Evolutionary conservation across 2,329 filamentous ascomycete species (phyloP).

Genomic region (Diaporthe sp.): DNA sequence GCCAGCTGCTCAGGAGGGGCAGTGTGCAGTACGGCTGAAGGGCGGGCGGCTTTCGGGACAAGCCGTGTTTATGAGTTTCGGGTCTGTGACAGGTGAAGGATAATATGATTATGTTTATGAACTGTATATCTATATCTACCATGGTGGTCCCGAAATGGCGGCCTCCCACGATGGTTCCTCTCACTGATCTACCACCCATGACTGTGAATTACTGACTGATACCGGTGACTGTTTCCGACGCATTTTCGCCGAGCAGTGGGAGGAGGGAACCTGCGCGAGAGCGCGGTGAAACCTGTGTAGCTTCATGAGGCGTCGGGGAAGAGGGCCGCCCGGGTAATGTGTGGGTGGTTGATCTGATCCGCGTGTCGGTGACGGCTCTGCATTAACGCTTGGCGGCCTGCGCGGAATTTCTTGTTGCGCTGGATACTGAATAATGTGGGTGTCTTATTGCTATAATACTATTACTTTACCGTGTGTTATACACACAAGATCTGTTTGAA

Average conservation of each 20-base stretch:
- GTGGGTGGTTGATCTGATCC: not conserved
- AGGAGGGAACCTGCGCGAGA: conserved; percentile 40
- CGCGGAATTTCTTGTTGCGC: not conserved
- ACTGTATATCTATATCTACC: not conserved
- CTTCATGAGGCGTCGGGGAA: conserved; percentile 16
- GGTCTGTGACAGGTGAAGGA: not conserved
- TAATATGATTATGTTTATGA: not conserved
- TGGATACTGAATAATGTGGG: not conserved
- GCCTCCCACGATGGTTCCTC: not conserved
- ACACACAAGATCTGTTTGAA: conserved; percentile 4
- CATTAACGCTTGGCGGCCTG: not conserved
- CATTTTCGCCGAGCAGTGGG: not conserved
- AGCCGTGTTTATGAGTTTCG: not conserved
- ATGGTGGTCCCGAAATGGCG: not conserved
- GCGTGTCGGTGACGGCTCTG: not conserved
- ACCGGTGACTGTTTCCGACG: not conserved
- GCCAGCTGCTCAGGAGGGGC: conserved; percentile 60
- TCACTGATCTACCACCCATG: no score
- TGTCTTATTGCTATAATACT: not conserved
- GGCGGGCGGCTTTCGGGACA: conserved; percentile 18
- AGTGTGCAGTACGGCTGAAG: conserved; percentile 59
- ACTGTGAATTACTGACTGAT: not conserved
- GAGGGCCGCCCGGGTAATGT: not conserved
- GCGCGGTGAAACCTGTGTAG: conserved; percentile 24
- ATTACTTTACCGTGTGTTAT: not conserved